A percentile compares a stretch with the other conserved stretches of the same genome.
These are phyloP conservation scores for Mycena epipterygia DNA, from an alignment of 768 basidiomycete species.

Conservation along the genomic window DNA sequence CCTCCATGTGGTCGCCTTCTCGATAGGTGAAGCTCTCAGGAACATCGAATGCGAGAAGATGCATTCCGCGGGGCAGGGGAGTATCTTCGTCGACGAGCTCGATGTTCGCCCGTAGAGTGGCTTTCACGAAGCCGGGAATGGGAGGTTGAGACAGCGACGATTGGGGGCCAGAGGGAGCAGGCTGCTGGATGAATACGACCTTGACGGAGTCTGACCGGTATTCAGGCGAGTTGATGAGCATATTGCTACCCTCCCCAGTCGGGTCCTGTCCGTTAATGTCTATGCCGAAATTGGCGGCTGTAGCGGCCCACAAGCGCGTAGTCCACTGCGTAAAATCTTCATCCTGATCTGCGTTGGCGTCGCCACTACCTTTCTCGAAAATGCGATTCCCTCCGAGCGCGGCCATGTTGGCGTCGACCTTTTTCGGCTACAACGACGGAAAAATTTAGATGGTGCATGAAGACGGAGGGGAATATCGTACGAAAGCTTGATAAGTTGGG, in stretches of 20 bases:
- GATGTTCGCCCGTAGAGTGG: constrained; percentile 14
- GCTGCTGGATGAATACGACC: constrained; percentile 16
- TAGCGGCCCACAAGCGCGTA: constrained; percentile 28
- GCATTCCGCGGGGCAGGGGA: constrained; percentile 29
- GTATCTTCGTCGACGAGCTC: constrained; percentile 30
- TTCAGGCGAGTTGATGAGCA: constrained; percentile 18
- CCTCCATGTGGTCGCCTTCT: constrained; percentile 31
- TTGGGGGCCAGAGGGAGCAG: neutral
- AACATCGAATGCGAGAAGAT: constrained; percentile 19
- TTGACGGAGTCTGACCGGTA: constrained; percentile 15
- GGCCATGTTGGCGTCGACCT: constrained; percentile 30
- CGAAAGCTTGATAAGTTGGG: constrained; percentile 33
- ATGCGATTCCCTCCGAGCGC: constrained; percentile 34
- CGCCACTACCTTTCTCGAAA: constrained; percentile 34
- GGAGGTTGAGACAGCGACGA: constrained; percentile 13
- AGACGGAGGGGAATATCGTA: neutral
- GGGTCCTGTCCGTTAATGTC: constrained; percentile 15
- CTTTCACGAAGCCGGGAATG: constrained; percentile 17
- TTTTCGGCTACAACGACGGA: constrained; percentile 23
- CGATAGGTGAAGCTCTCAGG: constrained; percentile 28
- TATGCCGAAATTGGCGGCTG: constrained; percentile 30
- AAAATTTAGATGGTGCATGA: neutral
- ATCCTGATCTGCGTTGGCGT: constrained; percentile 33
- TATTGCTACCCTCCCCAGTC: neutral
- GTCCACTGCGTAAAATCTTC: constrained; percentile 29